A percentile compares a stretch with the other conserved stretches of the same genome.
phyloP scores from a whole-genome alignment of 2,329 filamentous ascomycete genomes.

The Sporothrix sp. region DNA sequence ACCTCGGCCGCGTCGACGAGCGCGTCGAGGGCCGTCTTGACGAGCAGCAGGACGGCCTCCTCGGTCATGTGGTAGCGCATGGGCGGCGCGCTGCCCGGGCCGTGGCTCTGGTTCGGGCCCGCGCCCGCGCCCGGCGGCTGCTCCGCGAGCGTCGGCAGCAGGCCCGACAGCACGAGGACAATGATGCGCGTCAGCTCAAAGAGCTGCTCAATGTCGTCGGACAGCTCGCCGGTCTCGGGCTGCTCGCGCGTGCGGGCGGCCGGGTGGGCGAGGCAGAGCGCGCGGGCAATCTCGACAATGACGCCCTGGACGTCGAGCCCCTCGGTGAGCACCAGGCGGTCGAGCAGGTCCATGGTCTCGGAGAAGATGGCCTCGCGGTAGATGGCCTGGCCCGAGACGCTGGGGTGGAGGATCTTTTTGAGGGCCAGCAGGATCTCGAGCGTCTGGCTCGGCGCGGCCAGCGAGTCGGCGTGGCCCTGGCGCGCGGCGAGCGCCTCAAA shows the following conservation, averaged over 20 bases:
- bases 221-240: conserved; percentile 66
- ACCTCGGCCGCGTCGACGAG: conserved; percentile 91
- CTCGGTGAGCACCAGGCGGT: conserved; percentile 86
- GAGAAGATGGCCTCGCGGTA: conserved; percentile 94
- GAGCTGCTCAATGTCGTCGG: conserved; percentile 94
- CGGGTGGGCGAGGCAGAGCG: conserved; percentile 82
- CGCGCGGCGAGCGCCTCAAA: conserved; percentile 91
- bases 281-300: conserved; percentile 88
- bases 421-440: conserved; percentile 77
- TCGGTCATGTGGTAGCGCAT: conserved; percentile 64
- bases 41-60: conserved; percentile 74
- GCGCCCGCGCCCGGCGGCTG: no score
- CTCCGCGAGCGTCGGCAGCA: conserved; percentile 67
- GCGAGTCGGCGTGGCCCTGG: conserved; percentile 53
- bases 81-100: conserved; percentile 18
- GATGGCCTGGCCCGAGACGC: conserved; percentile 91
- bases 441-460: conserved; percentile 67
- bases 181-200: conserved; percentile 96
- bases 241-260: conserved; percentile 64
- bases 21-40: conserved; percentile 71
- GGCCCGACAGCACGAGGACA: conserved; percentile 77
- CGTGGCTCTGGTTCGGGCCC: no score
- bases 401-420: conserved; percentile 89
- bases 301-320: conserved; percentile 79
- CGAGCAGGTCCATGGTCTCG: conserved; percentile 92